Conservation (phyloP, 2,329 filamentous ascomycete genomes). For the Proliferodiscus dingleyae region DNA sequence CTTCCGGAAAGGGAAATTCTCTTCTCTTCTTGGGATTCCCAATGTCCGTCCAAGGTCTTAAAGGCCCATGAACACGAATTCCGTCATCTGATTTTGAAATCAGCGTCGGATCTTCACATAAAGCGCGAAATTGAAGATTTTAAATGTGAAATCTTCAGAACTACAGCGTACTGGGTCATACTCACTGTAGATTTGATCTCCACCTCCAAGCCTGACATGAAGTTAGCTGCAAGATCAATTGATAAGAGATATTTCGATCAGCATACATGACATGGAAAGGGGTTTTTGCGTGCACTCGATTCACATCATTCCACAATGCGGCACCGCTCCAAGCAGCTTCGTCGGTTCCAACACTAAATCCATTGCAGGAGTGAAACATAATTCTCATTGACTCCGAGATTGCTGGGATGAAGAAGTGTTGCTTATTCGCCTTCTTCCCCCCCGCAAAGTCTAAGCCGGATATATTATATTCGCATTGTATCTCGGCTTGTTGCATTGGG, state of each 20-base stretch:
- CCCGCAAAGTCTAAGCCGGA: slow-evolving; percentile 58
- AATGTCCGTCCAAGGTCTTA: slow-evolving; percentile 78
- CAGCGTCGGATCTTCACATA: neutral
- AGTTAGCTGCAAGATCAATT: slow-evolving; percentile 6
- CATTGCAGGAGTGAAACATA: slow-evolving; percentile 98
- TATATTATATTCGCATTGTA: slow-evolving; percentile 74
- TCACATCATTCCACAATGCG: slow-evolving; percentile 91
- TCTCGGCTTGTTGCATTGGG: slow-evolving; percentile 65
- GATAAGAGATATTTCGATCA: too few relatives aligned
- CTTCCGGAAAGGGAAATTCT: slow-evolving; percentile 69
- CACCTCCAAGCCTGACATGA: slow-evolving; percentile 69
- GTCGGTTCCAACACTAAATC: slow-evolving; percentile 85
- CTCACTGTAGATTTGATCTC: slow-evolving; percentile 83
- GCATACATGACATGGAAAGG: slow-evolving; percentile 86
- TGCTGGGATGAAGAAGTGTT: slow-evolving; percentile 80
- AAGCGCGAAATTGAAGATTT: neutral
- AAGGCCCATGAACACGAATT: slow-evolving; percentile 76
- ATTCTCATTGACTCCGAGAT: slow-evolving; percentile 87
- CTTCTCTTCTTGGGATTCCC: slow-evolving; percentile 79
- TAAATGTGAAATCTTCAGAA: neutral
- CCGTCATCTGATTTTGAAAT: slow-evolving; percentile 55
- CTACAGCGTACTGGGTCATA: neutral
- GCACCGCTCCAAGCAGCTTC: slow-evolving; percentile 82
- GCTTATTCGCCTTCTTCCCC: slow-evolving; percentile 52
- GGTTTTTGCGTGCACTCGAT: slow-evolving; percentile 69